Percentiles rank a stretch among this genome's conserved stretches.
phyloP scores from a whole-genome alignment of 176 grass and related monocot species.

The Triticum dicoccoides region DNA sequence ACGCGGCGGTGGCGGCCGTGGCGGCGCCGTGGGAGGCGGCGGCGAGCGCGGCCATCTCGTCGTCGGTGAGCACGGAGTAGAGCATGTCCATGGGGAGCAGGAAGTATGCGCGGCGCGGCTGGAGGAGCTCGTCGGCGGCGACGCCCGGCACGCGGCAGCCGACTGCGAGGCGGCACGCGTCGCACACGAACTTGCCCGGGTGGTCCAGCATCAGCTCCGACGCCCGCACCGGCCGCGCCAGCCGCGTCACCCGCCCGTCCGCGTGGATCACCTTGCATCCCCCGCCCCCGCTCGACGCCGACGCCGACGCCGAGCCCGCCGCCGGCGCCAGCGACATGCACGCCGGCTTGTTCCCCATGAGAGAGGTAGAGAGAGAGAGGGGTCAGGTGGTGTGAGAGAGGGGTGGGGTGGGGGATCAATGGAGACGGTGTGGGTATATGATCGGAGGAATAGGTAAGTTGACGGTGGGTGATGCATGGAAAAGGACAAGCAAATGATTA shows the following conservation, averaged over 20 bases:
- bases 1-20: conserved; percentile 22
- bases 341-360: conserved; percentile 59
- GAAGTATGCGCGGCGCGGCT: conserved; percentile 63
- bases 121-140: conserved; percentile 54
- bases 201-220: conserved; percentile 63
- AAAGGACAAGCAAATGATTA: conserved; percentile 53
- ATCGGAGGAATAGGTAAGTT: not conserved
- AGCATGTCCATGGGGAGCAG: conserved; percentile 93
- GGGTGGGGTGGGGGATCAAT: not conserved
- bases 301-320: not conserved
- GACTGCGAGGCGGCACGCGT: conserved; percentile 43
- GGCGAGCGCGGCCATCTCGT: conserved; percentile 73
- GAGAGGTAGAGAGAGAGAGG: not conserved
- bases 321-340: conserved; percentile 34
- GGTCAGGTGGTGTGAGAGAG: not conserved
- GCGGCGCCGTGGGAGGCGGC: conserved; percentile 29
- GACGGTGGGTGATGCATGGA: conserved; percentile 46
- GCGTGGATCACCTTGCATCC: conserved; percentile 54
- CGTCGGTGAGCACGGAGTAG: conserved; percentile 94
- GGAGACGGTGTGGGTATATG: not conserved
- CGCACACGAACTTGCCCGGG: conserved; percentile 83
- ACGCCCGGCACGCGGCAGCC: conserved; percentile 72
- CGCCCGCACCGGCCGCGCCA: conserved; percentile 39
- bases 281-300: not conserved
- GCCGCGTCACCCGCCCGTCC: conserved; percentile 50